Conservation (phyloP, 2,329 filamentous ascomycete species). For the Fusarium nanum region DNA sequence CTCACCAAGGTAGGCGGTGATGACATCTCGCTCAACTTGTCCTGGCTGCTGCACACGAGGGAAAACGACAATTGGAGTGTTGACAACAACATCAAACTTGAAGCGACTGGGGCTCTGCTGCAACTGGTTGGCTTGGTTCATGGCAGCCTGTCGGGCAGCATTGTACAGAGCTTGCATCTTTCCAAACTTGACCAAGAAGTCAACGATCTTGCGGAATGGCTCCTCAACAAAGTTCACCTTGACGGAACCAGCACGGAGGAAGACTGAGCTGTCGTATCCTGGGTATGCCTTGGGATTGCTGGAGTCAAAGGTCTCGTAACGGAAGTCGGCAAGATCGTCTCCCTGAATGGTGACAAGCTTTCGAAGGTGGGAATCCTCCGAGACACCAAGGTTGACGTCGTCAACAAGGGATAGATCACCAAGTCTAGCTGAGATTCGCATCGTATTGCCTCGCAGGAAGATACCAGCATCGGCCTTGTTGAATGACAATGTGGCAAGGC, state of each 20-base stretch:
- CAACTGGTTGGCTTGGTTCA: constrained; percentile 91
- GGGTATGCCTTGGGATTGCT: constrained; percentile 79
- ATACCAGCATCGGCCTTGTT: constrained; percentile 93
- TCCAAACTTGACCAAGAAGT: constrained; percentile 97
- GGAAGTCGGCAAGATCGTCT: constrained; percentile 94
- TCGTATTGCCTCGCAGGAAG: constrained; percentile 85
- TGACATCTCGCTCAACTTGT: constrained; percentile 77
- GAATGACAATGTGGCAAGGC: constrained; percentile 90
- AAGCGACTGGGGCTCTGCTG: constrained; percentile 91
- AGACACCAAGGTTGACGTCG: constrained; percentile 91
- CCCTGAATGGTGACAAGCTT: constrained; percentile 95
- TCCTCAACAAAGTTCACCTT: constrained; percentile 98
- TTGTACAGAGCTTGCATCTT: constrained; percentile 99
- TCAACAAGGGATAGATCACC: constrained; percentile 91
- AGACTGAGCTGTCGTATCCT: constrained; percentile 93
- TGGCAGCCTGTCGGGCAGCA: constrained; percentile 91
- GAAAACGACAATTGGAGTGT: constrained; percentile 96
- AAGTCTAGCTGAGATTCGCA: constrained; percentile 87
- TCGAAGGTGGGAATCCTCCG: constrained; percentile 81
- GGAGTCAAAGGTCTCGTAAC: constrained; percentile 93
- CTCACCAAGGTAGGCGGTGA: constrained; percentile 95
- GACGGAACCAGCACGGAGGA: constrained; percentile 89
- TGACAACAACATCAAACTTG: constrained; percentile 93
- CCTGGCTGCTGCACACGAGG: constrained; percentile 80
- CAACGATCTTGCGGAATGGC: constrained; percentile 97